Evolutionary conservation across 352 stramenopile genomes (phyloP).

Genomic region (Pythium monospermum): DNA sequence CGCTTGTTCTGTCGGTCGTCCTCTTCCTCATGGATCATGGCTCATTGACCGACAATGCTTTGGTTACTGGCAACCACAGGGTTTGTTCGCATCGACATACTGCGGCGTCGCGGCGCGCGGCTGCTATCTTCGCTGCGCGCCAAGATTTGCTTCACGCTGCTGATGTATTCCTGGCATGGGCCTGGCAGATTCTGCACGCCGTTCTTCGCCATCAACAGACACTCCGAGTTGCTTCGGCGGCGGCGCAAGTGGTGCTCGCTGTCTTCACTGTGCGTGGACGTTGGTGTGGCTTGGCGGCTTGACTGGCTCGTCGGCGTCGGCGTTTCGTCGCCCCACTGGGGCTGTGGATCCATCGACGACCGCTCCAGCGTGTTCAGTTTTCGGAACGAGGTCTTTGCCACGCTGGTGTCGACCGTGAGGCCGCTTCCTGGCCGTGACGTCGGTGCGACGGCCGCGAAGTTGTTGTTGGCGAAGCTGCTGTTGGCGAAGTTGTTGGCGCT

Average conservation of each 20-base stretch:
- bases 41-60: conserved; percentile 2
- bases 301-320: conserved; percentile 1
- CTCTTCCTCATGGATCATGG: too few relatives aligned
- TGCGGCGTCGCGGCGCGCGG: conserved; percentile 42
- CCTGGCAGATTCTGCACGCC: conserved; percentile 45
- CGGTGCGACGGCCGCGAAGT: conserved; percentile 10
- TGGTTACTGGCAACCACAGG: conserved; percentile 38
- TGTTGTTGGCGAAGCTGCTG: too few relatives aligned
- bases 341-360: conserved; percentile 13
- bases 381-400: conserved; percentile 24
- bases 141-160: conserved; percentile 80
- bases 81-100: conserved; percentile 49
- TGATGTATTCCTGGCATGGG: conserved; percentile 82
- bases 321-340: conserved; percentile 24
- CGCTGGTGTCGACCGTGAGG: conserved; percentile 46
- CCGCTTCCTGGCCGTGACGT: conserved; percentile 4
- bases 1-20: not conserved
- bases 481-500: conserved; percentile 11
- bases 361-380: conserved; percentile 20
- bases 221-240: conserved; percentile 77
- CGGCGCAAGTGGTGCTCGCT: conserved; percentile 31
- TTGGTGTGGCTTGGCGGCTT: conserved; percentile 16
- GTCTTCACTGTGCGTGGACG: conserved; percentile 34
- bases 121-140: conserved; percentile 43
- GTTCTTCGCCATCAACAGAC: conserved; percentile 64